Percentiles rank a stretch among this genome's conserved stretches.
phyloP scores from a whole-genome alignment of 768 basidiomycete genomes.

The Termitomyces sp. region DNA sequence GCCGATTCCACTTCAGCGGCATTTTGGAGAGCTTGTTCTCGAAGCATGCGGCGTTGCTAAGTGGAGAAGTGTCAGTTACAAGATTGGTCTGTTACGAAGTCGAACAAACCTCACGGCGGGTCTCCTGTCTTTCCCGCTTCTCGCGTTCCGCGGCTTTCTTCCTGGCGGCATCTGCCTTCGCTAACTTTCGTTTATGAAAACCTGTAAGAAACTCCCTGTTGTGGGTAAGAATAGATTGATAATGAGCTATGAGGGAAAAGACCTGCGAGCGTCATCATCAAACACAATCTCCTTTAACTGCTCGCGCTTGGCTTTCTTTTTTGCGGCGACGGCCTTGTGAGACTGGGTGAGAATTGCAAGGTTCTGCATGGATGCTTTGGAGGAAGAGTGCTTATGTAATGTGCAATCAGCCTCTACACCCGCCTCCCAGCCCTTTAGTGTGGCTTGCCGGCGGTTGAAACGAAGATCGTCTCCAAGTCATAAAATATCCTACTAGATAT shows the following conservation, averaged over 20 bases:
- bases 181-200: conserved; percentile 88
- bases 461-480: no score
- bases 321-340: conserved; percentile 58
- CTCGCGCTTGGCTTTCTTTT: conserved; percentile 56
- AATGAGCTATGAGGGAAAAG: conserved; percentile 10
- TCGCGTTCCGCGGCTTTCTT: conserved; percentile 72
- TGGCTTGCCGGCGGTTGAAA: no score
- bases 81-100: conserved; percentile 8
- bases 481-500: no score
- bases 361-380: conserved; percentile 22
- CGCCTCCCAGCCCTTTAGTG: no score
- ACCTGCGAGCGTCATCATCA: conserved; percentile 83
- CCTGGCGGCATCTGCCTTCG: conserved; percentile 71
- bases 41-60: conserved; percentile 74
- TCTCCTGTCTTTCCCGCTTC: conserved; percentile 67
- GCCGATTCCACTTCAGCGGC: conserved; percentile 73
- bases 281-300: conserved; percentile 82
- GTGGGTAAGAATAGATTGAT: conserved; percentile 7
- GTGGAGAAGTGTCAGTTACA: conserved; percentile 11
- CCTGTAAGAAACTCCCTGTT: conserved; percentile 86
- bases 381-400: conserved; percentile 12
- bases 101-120: conserved; percentile 67
- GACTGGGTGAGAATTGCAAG: conserved; percentile 55
- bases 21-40: conserved; percentile 75
- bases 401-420: no score